phyloP scores from a whole-genome alignment of 1,284 basidiomycete species.

The Sporisorium iseilematis-ciliati region DNA sequence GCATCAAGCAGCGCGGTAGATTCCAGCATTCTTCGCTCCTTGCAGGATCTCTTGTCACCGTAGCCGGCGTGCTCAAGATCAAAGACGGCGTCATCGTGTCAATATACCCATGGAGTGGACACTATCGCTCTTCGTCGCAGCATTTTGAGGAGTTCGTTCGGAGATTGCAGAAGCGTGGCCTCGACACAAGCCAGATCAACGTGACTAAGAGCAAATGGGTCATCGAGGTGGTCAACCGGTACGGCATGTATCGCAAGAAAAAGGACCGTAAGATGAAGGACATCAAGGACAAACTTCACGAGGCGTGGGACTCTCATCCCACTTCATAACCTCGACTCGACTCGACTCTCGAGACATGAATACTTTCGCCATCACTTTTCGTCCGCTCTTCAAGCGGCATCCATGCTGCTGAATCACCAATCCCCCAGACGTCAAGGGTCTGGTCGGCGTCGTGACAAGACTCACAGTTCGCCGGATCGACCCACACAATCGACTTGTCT shows the following conservation, averaged over 20 bases:
- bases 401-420: neutral
- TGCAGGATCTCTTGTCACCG: slow-evolving; percentile 47
- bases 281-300: slow-evolving; percentile 29
- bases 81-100: slow-evolving; percentile 54
- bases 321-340: slow-evolving; percentile 16
- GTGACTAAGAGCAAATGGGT: slow-evolving; percentile 54
- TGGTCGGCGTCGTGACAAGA: neutral
- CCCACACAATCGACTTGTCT: neutral
- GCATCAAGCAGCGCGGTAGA: slow-evolving; percentile 55
- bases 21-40: slow-evolving; percentile 59
- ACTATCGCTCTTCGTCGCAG: slow-evolving; percentile 50
- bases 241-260: slow-evolving; percentile 52
- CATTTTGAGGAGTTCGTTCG: slow-evolving; percentile 55
- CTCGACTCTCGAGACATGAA: too few relatives aligned
- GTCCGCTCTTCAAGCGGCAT: neutral
- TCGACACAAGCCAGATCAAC: slow-evolving; percentile 53
- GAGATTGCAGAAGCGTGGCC: slow-evolving; percentile 36
- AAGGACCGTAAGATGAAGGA: slow-evolving; percentile 48
- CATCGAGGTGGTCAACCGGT: slow-evolving; percentile 52
- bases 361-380: neutral
- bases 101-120: slow-evolving; percentile 55
- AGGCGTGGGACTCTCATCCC: slow-evolving; percentile 25
- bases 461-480: neutral
- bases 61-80: slow-evolving; percentile 53
- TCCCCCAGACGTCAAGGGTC: too few relatives aligned